phyloP scores from a whole-genome alignment of 176 grass and related monocot species.

The Cymbopogon citratus region DNA sequence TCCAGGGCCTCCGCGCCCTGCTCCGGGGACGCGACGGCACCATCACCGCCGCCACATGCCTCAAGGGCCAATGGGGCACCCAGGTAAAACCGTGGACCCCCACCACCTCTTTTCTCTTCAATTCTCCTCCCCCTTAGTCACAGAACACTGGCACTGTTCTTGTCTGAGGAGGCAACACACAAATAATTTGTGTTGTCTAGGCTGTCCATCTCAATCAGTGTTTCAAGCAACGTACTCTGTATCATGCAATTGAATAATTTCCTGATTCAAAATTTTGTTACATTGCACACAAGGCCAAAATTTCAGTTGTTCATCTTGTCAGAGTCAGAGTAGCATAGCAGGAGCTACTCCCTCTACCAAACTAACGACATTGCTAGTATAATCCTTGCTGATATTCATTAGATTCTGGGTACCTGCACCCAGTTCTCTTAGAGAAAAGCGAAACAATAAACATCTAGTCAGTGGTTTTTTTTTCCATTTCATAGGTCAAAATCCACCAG shows the following conservation, averaged over 20 bases:
- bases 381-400: background rate
- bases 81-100: slow-evolving; percentile 37
- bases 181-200: background rate
- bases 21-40: slow-evolving; percentile 55
- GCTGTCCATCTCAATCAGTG: too few species aligned
- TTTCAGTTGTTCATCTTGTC: background rate
- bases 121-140: background rate
- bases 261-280: background rate
- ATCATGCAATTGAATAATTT: background rate
- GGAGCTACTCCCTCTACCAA: background rate
- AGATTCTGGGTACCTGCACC: background rate
- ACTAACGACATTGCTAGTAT: background rate
- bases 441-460: background rate
- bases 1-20: slow-evolving; percentile 62
- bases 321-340: background rate
- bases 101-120: background rate
- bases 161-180: background rate
- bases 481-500: slow-evolving; percentile 86
- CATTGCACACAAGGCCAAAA: background rate
- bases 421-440: background rate
- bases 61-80: slow-evolving; percentile 98
- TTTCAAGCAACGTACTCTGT: background rate
- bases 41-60: slow-evolving; percentile 55
- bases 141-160: background rate
- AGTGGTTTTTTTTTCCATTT: background rate